These are phyloP conservation scores for Cicer judaicum DNA, from an alignment of 306 rosid genomes.

Conservation along the genomic window DNA sequence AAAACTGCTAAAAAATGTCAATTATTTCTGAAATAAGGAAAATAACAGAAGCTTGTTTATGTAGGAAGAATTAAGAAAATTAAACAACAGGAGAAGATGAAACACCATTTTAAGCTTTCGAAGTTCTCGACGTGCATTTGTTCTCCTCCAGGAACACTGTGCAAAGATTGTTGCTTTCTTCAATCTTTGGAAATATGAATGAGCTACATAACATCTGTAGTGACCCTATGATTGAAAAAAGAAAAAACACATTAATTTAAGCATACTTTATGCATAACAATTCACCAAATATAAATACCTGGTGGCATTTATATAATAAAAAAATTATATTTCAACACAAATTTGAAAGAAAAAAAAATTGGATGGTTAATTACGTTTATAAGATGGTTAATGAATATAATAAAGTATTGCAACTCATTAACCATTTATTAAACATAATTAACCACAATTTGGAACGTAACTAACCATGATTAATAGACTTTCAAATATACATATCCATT, in stretches of 20 bases:
- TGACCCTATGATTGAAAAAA: constrained; percentile 60
- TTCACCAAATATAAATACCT: constrained; percentile 23
- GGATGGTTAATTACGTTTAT: too few species aligned
- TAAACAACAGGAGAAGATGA: constrained; percentile 21
- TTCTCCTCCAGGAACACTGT: constrained; percentile 77
- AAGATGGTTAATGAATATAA: too few species aligned
- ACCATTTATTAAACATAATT: too few species aligned
- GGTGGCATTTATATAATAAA: not conserved
- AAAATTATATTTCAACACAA: too few species aligned
- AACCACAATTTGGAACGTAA: too few species aligned
- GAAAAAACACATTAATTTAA: constrained; percentile 32
- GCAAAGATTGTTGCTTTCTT: constrained; percentile 61
- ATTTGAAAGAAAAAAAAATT: too few species aligned
- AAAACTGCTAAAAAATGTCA: constrained; percentile 1
- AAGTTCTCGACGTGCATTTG: constrained; percentile 70
- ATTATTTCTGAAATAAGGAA: constrained; percentile 32
- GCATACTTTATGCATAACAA: constrained; percentile 12
- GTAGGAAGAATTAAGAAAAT: constrained; percentile 23
- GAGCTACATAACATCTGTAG: constrained; percentile 55
- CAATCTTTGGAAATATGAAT: constrained; percentile 44
- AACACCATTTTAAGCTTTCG: constrained; percentile 74
- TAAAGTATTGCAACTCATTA: too few species aligned
- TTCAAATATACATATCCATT: too few species aligned
- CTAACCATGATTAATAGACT: too few species aligned
- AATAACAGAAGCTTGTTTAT: constrained; percentile 11